phyloP scores from a whole-genome alignment of 140 eudicot genomes.

The Flaveria floridana region DNA sequence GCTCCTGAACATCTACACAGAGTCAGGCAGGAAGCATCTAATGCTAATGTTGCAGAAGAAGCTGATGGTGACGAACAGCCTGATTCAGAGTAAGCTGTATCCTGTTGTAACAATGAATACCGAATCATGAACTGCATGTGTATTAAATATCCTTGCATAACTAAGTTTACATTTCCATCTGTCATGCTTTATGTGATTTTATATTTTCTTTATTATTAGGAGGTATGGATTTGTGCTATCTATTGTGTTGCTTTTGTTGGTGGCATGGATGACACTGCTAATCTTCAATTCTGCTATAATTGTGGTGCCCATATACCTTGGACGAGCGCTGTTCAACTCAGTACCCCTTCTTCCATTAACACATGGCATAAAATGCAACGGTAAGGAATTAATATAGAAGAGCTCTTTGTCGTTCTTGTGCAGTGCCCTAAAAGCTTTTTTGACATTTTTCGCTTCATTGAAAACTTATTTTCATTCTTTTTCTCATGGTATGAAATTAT shows the following conservation, averaged over 20 bases:
- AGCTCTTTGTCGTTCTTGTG: conserved; percentile 2
- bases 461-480: not conserved
- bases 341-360: conserved; percentile 88
- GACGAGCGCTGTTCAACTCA: conserved; percentile 70
- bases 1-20: conserved; percentile 57
- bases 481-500: not conserved
- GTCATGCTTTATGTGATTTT: conserved; percentile 6
- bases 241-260: conserved; percentile 78
- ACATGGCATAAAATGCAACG: conserved; percentile 96
- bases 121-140: not conserved
- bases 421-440: conserved; percentile 8
- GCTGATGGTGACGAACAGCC: conserved; percentile 59
- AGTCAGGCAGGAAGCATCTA: conserved; percentile 46
- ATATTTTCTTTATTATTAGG: conserved; percentile 34
- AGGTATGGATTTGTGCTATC: conserved; percentile 81
- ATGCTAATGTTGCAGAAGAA: conserved; percentile 47
- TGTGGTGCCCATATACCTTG: conserved; percentile 77
- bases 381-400: conserved; percentile 36
- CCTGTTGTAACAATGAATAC: not conserved
- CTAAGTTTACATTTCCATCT: not conserved
- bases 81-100: conserved; percentile 70
- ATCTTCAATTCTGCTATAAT: conserved; percentile 71
- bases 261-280: conserved; percentile 97
- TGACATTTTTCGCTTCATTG: not conserved
- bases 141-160: not conserved